A percentile compares a stretch with the other conserved stretches of the same genome.
Evolutionary conservation across 2,329 filamentous ascomycete genomes (phyloP).

Genomic region (Neofusicoccum sp.): DNA sequence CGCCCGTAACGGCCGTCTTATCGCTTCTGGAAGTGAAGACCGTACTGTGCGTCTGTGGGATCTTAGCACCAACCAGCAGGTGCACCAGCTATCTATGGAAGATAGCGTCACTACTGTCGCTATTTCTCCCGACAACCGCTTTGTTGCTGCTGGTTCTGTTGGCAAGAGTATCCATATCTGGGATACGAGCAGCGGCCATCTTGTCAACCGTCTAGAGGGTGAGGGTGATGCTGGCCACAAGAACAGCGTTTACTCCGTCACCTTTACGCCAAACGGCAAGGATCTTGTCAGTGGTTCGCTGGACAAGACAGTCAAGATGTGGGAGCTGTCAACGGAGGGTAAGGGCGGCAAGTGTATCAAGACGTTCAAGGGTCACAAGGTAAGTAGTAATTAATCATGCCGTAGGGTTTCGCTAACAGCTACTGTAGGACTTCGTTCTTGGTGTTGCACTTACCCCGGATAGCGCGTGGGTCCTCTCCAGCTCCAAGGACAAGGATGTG

Average conservation of each 20-base stretch:
- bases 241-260: conserved; percentile 94
- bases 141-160: conserved; percentile 88
- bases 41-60: conserved; percentile 95
- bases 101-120: conserved; percentile 97
- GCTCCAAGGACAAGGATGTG: conserved; percentile 94
- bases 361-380: conserved; percentile 95
- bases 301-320: conserved; percentile 99
- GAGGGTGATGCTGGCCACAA: conserved; percentile 77
- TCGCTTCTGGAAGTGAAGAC: conserved; percentile 93
- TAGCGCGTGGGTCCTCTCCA: conserved; percentile 92
- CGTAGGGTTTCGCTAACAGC: neutral
- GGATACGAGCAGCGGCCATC: conserved; percentile 82
- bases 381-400: conserved; percentile 43
- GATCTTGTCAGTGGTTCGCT: conserved; percentile 92
- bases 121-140: conserved; percentile 92
- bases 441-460: conserved; percentile 94
- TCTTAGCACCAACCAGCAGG: conserved; percentile 77
- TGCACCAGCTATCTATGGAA: conserved; percentile 85
- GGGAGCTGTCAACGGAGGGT: conserved; percentile 77
- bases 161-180: conserved; percentile 98
- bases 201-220: conserved; percentile 89
- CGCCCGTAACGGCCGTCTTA: conserved; percentile 86
- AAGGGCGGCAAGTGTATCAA: conserved; percentile 92
- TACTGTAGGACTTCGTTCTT: conserved; percentile 81
- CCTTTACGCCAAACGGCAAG: conserved; percentile 89